A percentile compares a stretch with the other conserved stretches of the same genome.
Evolutionary conservation across 495 filamentous ascomycete genomes (phyloP).

Genomic region (Pseudomonodictys pantanalensis): DNA sequence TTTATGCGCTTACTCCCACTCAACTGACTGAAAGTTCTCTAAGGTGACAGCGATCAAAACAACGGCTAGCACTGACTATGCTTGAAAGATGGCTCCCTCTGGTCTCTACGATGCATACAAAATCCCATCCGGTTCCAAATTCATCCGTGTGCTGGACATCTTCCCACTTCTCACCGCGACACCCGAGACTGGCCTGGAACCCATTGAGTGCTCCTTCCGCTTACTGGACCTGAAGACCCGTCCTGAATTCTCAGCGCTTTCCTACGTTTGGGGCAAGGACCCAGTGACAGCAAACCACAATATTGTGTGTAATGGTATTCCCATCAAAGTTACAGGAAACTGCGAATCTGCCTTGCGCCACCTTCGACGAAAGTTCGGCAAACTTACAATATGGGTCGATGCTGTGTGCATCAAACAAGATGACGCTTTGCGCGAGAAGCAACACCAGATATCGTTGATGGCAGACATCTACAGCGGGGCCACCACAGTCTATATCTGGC

Average conservation of each 20-base stretch:
- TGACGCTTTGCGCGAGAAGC: not conserved
- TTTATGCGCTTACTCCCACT: too few relatives aligned
- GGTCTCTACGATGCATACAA: too few relatives aligned
- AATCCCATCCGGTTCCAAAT: too few relatives aligned
- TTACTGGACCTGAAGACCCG: not conserved
- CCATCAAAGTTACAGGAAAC: not conserved
- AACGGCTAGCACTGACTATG: too few relatives aligned
- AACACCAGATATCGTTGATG: not conserved
- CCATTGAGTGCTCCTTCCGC: not conserved
- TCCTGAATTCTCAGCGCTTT: not conserved
- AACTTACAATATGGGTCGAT: not conserved
- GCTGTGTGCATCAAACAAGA: constrained; percentile 2
- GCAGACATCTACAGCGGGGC: not conserved
- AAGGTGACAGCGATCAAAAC: too few relatives aligned
- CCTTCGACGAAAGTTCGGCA: not conserved
- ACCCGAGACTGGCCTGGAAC: too few relatives aligned
- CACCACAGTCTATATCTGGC: not conserved
- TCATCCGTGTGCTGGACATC: too few relatives aligned
- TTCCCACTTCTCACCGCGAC: too few relatives aligned
- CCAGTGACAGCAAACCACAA: not conserved
- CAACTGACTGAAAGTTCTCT: too few relatives aligned
- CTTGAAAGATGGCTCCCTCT: too few relatives aligned
- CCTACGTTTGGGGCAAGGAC: constrained; percentile 2
- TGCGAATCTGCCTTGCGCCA: not conserved
- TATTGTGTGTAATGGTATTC: not conserved